Percentiles rank a stretch among this genome's conserved stretches.
These are phyloP conservation scores for Kentomonas sorsogonicus DNA, from an alignment of 208 protist genomes.

Conservation along the genomic window DNA sequence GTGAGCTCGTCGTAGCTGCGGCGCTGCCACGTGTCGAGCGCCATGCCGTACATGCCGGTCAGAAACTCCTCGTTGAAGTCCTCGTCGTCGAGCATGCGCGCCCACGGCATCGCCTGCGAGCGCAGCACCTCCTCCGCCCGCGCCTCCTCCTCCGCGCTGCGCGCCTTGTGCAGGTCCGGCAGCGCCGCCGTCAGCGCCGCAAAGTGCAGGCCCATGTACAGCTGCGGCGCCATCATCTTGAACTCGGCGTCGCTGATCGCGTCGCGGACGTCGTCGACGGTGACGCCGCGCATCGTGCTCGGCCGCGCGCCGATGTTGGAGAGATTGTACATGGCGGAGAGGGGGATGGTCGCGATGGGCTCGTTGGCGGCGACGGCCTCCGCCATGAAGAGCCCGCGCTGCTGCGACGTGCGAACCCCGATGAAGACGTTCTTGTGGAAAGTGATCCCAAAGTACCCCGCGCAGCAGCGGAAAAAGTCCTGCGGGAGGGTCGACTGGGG, in stretches of 20 bases:
- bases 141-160: constrained; percentile 31
- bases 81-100: constrained; percentile 83
- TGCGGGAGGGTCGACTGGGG: constrained; percentile 53
- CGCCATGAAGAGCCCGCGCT: constrained; percentile 73
- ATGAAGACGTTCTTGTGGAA: constrained; percentile 78
- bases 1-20: constrained; percentile 80
- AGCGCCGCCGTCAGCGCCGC: constrained; percentile 57
- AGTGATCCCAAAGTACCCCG: constrained; percentile 49
- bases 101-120: constrained; percentile 65
- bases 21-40: constrained; percentile 86
- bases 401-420: constrained; percentile 75
- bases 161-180: constrained; percentile 52
- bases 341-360: constrained; percentile 75
- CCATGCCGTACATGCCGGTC: constrained; percentile 87
- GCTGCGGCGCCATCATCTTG: constrained; percentile 78
- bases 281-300: constrained; percentile 53
- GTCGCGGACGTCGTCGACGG: constrained; percentile 41
- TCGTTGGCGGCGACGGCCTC: constrained; percentile 27
- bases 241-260: constrained; percentile 76
- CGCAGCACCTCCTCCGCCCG: constrained; percentile 35
- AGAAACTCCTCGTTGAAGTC: constrained; percentile 88
- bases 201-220: constrained; percentile 81
- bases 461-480: constrained; percentile 70
- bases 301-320: constrained; percentile 66
- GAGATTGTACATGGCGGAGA: constrained; percentile 54